Percentiles rank a stretch among this genome's conserved stretches.
phyloP scores from a whole-genome alignment of 2,329 filamentous ascomycete genomes.

The Dissoconium aciculare region DNA sequence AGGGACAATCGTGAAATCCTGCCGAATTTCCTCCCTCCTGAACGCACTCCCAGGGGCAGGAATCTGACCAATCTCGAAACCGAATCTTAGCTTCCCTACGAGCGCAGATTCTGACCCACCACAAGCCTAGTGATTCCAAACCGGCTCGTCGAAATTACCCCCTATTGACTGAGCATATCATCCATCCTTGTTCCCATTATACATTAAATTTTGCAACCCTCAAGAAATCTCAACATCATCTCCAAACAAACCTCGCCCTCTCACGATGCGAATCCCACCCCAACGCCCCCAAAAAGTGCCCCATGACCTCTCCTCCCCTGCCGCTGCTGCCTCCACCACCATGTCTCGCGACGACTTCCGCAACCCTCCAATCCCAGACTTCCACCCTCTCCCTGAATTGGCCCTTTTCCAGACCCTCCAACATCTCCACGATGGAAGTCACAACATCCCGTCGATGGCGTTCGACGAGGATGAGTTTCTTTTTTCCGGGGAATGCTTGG shows the following conservation, averaged over 20 bases:
- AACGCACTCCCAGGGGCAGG: too few relatives aligned
- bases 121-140: too few relatives aligned
- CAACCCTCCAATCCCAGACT: slow-evolving; percentile 21
- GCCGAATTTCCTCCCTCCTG: too few relatives aligned
- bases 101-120: too few relatives aligned
- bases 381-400: slow-evolving; percentile 18
- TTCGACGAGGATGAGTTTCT: slow-evolving; percentile 23
- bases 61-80: too few relatives aligned
- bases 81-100: too few relatives aligned
- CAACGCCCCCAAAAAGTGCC: slow-evolving; percentile 18
- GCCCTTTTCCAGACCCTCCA: slow-evolving; percentile 14
- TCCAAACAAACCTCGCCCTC: slow-evolving; percentile 13
- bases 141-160: not conserved
- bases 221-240: not conserved
- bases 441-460: slow-evolving; percentile 11
- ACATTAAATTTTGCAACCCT: not conserved
- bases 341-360: slow-evolving; percentile 15
- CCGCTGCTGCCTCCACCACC: too few relatives aligned
- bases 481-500: slow-evolving; percentile 19
- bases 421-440: slow-evolving; percentile 7
- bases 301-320: slow-evolving; percentile 9
- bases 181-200: not conserved
- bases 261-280: slow-evolving; percentile 14
- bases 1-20: too few relatives aligned
- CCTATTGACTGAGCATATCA: not conserved